phyloP scores from a whole-genome alignment of 2,329 filamentous ascomycete genomes.

The Drechslerella stenobrocha region DNA sequence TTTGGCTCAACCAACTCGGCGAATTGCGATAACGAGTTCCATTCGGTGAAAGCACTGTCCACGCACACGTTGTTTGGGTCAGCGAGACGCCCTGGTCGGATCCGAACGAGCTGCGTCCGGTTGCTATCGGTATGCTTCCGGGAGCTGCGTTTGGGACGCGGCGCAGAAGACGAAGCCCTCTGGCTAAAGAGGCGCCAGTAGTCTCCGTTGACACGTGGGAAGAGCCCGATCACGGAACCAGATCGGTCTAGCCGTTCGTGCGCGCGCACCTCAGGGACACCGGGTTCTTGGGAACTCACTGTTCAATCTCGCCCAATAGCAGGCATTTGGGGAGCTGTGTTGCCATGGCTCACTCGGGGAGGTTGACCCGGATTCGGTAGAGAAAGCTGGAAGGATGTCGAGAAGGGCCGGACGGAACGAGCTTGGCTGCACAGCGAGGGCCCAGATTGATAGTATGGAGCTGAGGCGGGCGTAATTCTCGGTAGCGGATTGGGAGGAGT shows the following conservation, averaged over 20 bases:
- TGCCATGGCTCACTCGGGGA: slow-evolving; percentile 33
- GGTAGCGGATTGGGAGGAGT: no score
- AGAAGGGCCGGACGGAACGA: neutral
- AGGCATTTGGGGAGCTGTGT: slow-evolving; percentile 60
- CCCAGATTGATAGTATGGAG: neutral
- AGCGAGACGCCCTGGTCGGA: slow-evolving; percentile 5
- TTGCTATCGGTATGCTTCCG: slow-evolving; percentile 1
- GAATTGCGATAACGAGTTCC: slow-evolving; percentile 64
- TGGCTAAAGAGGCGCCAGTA: slow-evolving; percentile 13
- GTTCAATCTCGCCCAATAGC: slow-evolving; percentile 66
- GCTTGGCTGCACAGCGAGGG: neutral
- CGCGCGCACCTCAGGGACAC: neutral
- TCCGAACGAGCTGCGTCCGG: neutral
- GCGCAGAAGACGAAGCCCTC: slow-evolving; percentile 8
- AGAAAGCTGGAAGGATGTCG: neutral
- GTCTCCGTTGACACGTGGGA: neutral
- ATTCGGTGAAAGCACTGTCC: slow-evolving; percentile 66
- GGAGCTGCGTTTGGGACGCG: neutral
- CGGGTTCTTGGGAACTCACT: slow-evolving; percentile 62
- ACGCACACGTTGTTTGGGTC: slow-evolving; percentile 18
- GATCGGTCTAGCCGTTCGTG: neutral
- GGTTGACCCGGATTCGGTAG: slow-evolving; percentile 5
- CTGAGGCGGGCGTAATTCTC: neutral
- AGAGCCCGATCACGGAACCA: neutral
- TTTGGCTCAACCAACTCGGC: slow-evolving; percentile 68